Evolutionary conservation across 371 early-diverging fungal genomes (phyloP).

Genomic region (Nematocida sp.): DNA sequence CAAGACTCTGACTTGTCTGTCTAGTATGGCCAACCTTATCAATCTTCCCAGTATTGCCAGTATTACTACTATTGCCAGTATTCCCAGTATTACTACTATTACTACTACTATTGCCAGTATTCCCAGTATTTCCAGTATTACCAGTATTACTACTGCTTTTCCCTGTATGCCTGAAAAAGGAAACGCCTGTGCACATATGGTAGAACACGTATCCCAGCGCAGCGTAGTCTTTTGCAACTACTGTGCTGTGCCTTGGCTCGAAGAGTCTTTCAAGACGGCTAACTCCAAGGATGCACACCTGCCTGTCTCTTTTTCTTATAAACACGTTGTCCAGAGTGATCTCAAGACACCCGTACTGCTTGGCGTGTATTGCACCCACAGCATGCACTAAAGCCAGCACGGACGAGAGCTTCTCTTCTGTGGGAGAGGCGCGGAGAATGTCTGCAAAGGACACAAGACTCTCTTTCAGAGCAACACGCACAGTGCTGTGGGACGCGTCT

Average conservation of each 20-base stretch:
- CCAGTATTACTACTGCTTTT: too few relatives aligned
- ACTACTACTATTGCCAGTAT: too few relatives aligned
- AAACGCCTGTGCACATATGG: too few relatives aligned
- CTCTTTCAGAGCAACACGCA: background rate
- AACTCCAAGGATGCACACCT: background rate
- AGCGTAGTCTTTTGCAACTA: background rate
- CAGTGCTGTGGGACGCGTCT: background rate
- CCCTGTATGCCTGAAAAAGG: too few relatives aligned
- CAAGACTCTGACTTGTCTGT: too few relatives aligned
- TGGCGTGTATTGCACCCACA: background rate
- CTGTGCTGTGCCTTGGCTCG: background rate
- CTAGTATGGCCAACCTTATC: too few relatives aligned
- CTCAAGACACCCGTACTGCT: background rate
- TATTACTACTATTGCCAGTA: too few relatives aligned
- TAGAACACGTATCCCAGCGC: constrained; percentile 9
- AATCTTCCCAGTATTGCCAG: too few relatives aligned
- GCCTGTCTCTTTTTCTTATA: background rate
- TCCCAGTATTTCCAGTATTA: too few relatives aligned
- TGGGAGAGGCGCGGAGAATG: background rate
- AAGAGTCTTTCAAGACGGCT: background rate
- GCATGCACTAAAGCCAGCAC: background rate
- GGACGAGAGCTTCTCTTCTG: background rate
- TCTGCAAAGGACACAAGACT: background rate
- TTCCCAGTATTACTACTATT: too few relatives aligned
- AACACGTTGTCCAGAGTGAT: background rate